These are phyloP conservation scores for Cytospora piceicola DNA, from an alignment of 2,329 filamentous ascomycete genomes.

Conservation along the genomic window DNA sequence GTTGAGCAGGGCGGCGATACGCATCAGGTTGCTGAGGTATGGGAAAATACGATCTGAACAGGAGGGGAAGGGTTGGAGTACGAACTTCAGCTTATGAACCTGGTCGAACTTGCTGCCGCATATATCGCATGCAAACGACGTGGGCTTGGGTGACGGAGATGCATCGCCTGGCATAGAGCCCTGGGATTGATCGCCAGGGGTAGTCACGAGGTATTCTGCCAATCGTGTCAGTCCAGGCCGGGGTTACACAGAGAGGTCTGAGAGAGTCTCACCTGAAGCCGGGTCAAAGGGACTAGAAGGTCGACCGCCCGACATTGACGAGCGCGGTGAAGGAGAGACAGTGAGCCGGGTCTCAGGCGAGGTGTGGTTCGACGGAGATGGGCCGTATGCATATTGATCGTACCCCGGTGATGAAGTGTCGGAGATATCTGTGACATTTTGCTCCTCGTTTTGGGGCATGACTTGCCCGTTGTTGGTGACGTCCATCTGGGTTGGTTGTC, in stretches of 20 bases:
- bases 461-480: slow-evolving; percentile 27
- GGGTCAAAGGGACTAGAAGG: slow-evolving; percentile 31
- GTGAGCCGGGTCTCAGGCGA: slow-evolving; percentile 52
- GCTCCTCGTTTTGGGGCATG: slow-evolving; percentile 30
- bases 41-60: background rate
- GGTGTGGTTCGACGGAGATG: slow-evolving; percentile 47
- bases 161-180: slow-evolving; percentile 27
- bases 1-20: too few species aligned
- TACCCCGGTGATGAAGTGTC: slow-evolving; percentile 47
- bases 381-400: slow-evolving; percentile 41
- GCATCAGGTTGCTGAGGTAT: background rate
- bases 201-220: slow-evolving; percentile 25
- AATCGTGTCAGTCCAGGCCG: slow-evolving; percentile 19
- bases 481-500: slow-evolving; percentile 31
- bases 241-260: slow-evolving; percentile 40
- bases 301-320: slow-evolving; percentile 28
- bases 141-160: slow-evolving; percentile 36
- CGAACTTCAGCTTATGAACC: slow-evolving; percentile 63
- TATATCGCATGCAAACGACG: slow-evolving; percentile 45
- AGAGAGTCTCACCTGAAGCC: slow-evolving; percentile 31
- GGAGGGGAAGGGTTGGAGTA: slow-evolving; percentile 8
- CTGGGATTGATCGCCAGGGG: slow-evolving; percentile 27
- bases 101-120: slow-evolving; percentile 57
- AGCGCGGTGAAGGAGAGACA: slow-evolving; percentile 31
- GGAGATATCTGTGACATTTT: slow-evolving; percentile 38